Evolutionary conservation across 768 basidiomycete genomes (phyloP).

Genomic region (Lactifluus volemus): DNA sequence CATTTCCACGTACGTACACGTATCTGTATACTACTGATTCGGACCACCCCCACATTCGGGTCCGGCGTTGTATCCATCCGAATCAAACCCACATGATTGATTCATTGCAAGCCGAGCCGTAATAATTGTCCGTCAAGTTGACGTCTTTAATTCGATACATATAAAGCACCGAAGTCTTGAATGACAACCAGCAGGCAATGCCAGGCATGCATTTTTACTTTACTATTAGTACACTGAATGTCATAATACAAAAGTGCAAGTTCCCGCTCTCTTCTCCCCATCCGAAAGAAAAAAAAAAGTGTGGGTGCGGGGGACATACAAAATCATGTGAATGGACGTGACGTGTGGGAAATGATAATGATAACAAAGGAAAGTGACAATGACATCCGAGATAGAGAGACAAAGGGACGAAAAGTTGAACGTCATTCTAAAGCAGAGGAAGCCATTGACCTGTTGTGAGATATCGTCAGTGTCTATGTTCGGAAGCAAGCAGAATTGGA

Average conservation of each 20-base stretch:
- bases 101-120: neutral
- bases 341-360: conserved; percentile 9
- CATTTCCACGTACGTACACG: too few relatives aligned
- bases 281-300: neutral
- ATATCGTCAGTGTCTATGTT: neutral
- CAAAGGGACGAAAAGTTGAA: neutral
- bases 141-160: neutral
- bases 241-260: neutral
- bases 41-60: neutral
- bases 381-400: neutral
- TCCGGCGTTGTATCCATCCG: neutral
- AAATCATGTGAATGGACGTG: neutral
- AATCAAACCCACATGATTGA: neutral
- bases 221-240: neutral
- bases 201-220: conserved; percentile 1
- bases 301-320: neutral
- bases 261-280: neutral
- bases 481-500: neutral
- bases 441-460: conserved; percentile 65
- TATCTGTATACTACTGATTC: too few relatives aligned
- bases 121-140: neutral
- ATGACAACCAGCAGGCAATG: neutral
- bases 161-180: neutral
- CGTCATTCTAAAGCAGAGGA: conserved; percentile 51
- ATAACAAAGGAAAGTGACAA: conserved; percentile 2